Percentiles rank a stretch among this genome's conserved stretches.
phyloP scores from a whole-genome alignment of 2,329 filamentous ascomycete species.

The Cryphonectria naterciae region DNA sequence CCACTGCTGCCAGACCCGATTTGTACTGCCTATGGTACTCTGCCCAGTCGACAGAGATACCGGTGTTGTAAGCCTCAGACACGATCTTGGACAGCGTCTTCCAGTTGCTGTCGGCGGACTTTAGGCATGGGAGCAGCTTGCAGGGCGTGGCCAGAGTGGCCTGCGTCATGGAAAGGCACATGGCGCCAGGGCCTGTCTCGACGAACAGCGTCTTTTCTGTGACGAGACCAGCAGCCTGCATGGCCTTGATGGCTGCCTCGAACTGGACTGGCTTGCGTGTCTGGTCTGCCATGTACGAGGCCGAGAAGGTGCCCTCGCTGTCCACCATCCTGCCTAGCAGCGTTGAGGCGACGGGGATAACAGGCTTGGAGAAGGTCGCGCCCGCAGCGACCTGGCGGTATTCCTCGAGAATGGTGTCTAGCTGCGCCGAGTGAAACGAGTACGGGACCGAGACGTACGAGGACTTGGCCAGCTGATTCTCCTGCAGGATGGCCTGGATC shows the following conservation, averaged over 20 bases:
- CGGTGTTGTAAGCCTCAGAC: neutral
- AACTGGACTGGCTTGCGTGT: constrained; percentile 49
- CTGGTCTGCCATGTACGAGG: constrained; percentile 45
- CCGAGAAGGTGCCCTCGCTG: constrained; percentile 42
- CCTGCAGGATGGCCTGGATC: neutral
- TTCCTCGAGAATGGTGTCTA: neutral
- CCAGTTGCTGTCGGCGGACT: neutral
- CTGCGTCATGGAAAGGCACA: neutral
- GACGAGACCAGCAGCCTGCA: neutral
- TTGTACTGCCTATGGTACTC: constrained; percentile 8
- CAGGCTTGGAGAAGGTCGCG: neutral
- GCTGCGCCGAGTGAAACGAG: constrained; percentile 25
- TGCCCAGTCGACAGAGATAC: constrained; percentile 9
- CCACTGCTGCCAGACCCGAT: constrained; percentile 37
- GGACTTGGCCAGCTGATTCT: constrained; percentile 42
- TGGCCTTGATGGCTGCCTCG: constrained; percentile 6
- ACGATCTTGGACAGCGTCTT: neutral
- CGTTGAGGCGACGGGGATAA: constrained; percentile 32
- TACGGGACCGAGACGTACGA: constrained; percentile 46
- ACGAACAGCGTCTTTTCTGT: neutral
- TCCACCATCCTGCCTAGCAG: constrained; percentile 38
- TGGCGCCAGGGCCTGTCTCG: neutral
- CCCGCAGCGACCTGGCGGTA: neutral
- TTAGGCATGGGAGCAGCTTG: neutral
- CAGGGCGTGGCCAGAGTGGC: neutral